Evolutionary conservation across 2,329 filamentous ascomycete genomes (phyloP).

Genomic region (Epichloe festucae): DNA sequence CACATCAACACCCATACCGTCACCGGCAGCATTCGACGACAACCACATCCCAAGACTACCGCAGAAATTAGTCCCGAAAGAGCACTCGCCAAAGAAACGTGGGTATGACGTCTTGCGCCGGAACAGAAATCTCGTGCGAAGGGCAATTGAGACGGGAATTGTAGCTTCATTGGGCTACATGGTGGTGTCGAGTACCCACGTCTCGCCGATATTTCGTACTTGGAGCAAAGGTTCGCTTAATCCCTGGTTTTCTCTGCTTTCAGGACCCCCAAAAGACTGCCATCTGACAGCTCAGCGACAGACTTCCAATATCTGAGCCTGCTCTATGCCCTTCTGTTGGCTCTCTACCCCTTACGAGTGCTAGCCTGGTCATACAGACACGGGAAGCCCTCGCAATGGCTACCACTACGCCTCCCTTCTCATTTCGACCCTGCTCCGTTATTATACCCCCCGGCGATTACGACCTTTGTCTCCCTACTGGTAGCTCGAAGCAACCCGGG

Average conservation of each 20-base stretch:
- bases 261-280: neutral
- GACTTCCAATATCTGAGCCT: slow-evolving; percentile 29
- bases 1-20: slow-evolving; percentile 40
- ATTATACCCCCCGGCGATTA: slow-evolving; percentile 80
- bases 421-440: slow-evolving; percentile 85
- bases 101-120: slow-evolving; percentile 23
- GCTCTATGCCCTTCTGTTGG: slow-evolving; percentile 27
- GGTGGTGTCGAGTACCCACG: slow-evolving; percentile 33
- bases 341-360: slow-evolving; percentile 49
- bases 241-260: neutral
- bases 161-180: slow-evolving; percentile 35
- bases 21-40: slow-evolving; percentile 33
- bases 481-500: slow-evolving; percentile 49
- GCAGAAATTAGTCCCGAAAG: slow-evolving; percentile 9
- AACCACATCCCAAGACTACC: slow-evolving; percentile 17
- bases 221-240: slow-evolving; percentile 34
- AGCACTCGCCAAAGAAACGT: slow-evolving; percentile 9
- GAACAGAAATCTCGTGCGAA: slow-evolving; percentile 38
- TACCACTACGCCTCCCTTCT: slow-evolving; percentile 46
- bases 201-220: slow-evolving; percentile 29
- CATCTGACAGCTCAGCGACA: slow-evolving; percentile 11
- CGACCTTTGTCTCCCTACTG: slow-evolving; percentile 63
- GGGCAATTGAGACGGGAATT: slow-evolving; percentile 38
- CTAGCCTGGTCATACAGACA: slow-evolving; percentile 32
- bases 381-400: slow-evolving; percentile 21